Base-by-base conservation (phyloP, 768 basidiomycete genomes). In the Clathrus columnatus region DNA sequence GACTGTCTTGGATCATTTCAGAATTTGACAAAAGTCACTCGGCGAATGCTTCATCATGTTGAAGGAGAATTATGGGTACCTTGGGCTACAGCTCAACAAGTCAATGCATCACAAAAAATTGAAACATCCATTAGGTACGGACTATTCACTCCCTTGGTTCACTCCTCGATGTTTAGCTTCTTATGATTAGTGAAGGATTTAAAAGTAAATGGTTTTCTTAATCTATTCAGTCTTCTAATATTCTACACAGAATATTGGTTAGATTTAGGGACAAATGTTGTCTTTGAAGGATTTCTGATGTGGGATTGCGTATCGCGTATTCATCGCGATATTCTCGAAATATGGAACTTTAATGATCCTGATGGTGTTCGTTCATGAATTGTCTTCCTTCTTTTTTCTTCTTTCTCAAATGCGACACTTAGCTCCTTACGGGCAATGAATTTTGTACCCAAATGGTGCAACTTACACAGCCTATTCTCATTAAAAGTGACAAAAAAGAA, bases 341-440 rank as follows among this genome's bases (percentile, higher is more conserved):
- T 61, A 20, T 65, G 65, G 65, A 67, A 68, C 57, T 67, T 68
- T 48, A n/a, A 36, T n/a, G n/a, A 49, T 24, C 5, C 23, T 49
- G 17, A 17, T n/a, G 18, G 23, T 5, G 23, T 49, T 21, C 48
- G n/a, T 21, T 17, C 5, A 42, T 42, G 11, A 5, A 5, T 24
- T 5, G 29, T 17, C 10, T 18, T 6, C n/a, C 48, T 6, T n/a
- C 5, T 24, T n/a, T 17, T 7, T 28, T 49, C 23, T 24, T 49
- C 7, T 10, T 49, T 49, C 18, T n/a, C 2, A n/a, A 53, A 29
- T 16, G n/a, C n/a, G n/a, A n/a, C n/a, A n/a, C n/a, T n/a, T 43
- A 24, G 53, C 18, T 11, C 20, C 18, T 45, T 27, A 30, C 6
- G 4, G 56, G 23, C 3, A 2, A 54, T 7, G 45, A 46, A 46